phyloP scores from a whole-genome alignment of 2,329 filamentous ascomycete species.

The Epichloe hybrida region DNA sequence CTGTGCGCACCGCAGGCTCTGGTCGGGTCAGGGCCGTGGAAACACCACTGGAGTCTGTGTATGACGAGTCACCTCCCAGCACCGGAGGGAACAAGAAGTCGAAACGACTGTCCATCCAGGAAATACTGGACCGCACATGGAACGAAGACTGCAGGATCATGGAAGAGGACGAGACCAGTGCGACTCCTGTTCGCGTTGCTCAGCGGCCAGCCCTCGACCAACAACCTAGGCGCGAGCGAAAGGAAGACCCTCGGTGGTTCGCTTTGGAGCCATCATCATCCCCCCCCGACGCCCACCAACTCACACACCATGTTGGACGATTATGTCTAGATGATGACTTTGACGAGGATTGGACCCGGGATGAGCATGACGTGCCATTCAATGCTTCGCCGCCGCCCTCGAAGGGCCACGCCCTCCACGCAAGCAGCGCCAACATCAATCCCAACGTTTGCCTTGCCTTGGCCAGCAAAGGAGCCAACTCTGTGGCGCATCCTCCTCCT shows the following conservation, averaged over 20 bases:
- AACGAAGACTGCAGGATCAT: slow-evolving; percentile 43
- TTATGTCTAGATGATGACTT: slow-evolving; percentile 48
- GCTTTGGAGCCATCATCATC: slow-evolving; percentile 1
- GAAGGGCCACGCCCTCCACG: slow-evolving; percentile 36
- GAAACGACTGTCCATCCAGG: slow-evolving; percentile 44
- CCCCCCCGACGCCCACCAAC: slow-evolving; percentile 6
- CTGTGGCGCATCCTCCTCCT: slow-evolving; percentile 10
- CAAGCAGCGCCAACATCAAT: slow-evolving; percentile 33
- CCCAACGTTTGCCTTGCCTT: slow-evolving; percentile 41
- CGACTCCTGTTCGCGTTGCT: slow-evolving; percentile 34
- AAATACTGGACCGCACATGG: slow-evolving; percentile 41
- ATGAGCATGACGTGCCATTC: slow-evolving; percentile 37
- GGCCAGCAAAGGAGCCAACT: slow-evolving; percentile 36
- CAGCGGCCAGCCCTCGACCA: slow-evolving; percentile 16
- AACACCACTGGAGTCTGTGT: slow-evolving; percentile 65
- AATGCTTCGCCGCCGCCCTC: slow-evolving; percentile 46
- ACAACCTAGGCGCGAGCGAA: not conserved
- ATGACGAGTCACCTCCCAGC: slow-evolving; percentile 61
- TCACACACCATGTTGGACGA: slow-evolving; percentile 28
- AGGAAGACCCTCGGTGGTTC: not conserved
- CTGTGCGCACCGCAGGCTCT: slow-evolving; percentile 57
- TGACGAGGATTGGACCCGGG: slow-evolving; percentile 47
- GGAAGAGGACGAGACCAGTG: slow-evolving; percentile 46
- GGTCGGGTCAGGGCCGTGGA: slow-evolving; percentile 52
- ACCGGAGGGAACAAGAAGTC: slow-evolving; percentile 35